Evolutionary conservation across 2,329 filamentous ascomycete genomes (phyloP), one percentile per base, ranked within the genome.

Genomic region (Fusarium sp.): DNA sequence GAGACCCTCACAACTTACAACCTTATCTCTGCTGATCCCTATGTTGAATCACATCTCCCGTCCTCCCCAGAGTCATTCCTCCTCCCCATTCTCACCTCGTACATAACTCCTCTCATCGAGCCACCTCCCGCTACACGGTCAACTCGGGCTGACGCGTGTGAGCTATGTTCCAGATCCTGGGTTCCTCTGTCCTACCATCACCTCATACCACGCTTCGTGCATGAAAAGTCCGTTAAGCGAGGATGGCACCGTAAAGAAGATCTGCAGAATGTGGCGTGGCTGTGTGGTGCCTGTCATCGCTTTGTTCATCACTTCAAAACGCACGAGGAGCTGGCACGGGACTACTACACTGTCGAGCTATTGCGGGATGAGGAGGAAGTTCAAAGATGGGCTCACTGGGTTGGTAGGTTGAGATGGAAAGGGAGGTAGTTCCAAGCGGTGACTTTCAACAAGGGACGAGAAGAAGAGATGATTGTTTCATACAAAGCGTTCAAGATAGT

Each of bases 121-220:
- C 83, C 91, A 0, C 93, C 93, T 0, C 91, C 92, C 0, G 85
- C 90, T 13, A 91, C 91, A 76, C 82, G 84, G 3, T 83, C 85
- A 1, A 92, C 91, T 3, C 87, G 88, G 30, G 78, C 82, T 9
- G 76, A 83, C 2, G 87, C 84, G 1, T 97, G 94, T 81, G 94
- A 97, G 83, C 88, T 97, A 30, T 97, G 94, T 80, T 88, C 85
- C 4, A 86, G 94, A 2, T 88, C 90, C 70, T 94, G 93, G 89
- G 89, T 96, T 28, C 89, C 90, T 14, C 82, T 96, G 68, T 93
- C 92, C 2, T 97, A 96, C 79, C 94, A 97, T 79, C 94, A 97
- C 82, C 84, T 97, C 47, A 95, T 97, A 60, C 94, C 94, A n/a
- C 88, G 90, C 44, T 88, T 89, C 47, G 91, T 94, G 66, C 94